These are phyloP conservation scores for Skeletonema costatum DNA, from an alignment of 108 stramenopile species.

Conservation along the genomic window DNA sequence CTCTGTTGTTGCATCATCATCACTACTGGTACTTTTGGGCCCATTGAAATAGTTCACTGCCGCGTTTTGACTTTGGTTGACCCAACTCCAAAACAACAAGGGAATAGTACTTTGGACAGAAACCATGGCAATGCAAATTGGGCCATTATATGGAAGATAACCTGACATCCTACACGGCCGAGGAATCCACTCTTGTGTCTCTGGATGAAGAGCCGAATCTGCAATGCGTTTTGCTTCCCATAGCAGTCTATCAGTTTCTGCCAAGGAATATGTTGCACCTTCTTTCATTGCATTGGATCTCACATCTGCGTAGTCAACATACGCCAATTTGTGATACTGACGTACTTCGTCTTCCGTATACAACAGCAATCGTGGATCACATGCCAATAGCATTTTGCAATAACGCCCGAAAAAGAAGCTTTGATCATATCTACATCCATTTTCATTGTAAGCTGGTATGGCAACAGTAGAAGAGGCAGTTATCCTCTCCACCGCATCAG, in stretches of 20 bases:
- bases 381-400: slow-evolving; percentile 61
- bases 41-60: slow-evolving; percentile 86
- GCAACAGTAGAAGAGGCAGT: neutral
- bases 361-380: slow-evolving; percentile 59
- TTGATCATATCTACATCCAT: slow-evolving; percentile 48
- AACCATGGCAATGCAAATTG: slow-evolving; percentile 78
- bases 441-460: neutral
- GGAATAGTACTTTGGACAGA: slow-evolving; percentile 55
- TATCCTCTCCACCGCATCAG: slow-evolving; percentile 4
- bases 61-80: slow-evolving; percentile 91
- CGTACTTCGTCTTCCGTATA: slow-evolving; percentile 48
- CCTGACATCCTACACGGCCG: slow-evolving; percentile 85
- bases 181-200: slow-evolving; percentile 46
- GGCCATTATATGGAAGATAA: slow-evolving; percentile 87
- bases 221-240: slow-evolving; percentile 22
- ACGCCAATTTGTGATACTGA: neutral
- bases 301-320: neutral
- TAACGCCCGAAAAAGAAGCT: slow-evolving; percentile 57
- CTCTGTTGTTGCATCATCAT: neutral
- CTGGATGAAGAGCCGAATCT: slow-evolving; percentile 50
- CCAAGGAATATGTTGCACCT: neutral
- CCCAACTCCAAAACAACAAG: slow-evolving; percentile 84
- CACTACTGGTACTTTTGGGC: slow-evolving; percentile 1
- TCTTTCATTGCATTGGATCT: neutral
- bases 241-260: neutral